Evolutionary conservation across 257 asterid species (phyloP), one percentile per base, ranked within the genome.

Genomic region (Rauvolfia tetraphylla): DNA sequence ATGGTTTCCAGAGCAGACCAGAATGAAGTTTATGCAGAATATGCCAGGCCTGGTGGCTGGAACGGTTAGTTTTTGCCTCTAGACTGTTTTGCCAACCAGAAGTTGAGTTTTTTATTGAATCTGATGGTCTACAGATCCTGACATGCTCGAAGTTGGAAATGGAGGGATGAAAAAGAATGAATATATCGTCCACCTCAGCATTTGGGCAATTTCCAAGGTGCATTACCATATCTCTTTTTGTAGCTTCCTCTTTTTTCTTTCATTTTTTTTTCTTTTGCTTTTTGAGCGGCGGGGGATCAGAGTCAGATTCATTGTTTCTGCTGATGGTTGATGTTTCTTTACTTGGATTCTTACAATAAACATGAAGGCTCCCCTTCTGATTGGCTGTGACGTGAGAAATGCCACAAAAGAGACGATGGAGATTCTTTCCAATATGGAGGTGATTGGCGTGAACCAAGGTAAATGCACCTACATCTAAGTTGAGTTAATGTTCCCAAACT

Each of bases 41-140:
- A 71, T 72, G 97, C 97, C 10, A 87, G 91, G 80, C 97, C 97
- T 2, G 98, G 98, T 71, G 97, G 98, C 79, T 93, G 98, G 98
- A 93, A 93, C 53, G 98, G 36, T n/a, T n/a, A n/a, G n/a, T n/a
- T n/a, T n/a, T n/a, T n/a, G n/a, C n/a, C n/a, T n/a, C n/a, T n/a
- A 25, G 31, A 58, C 57, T 59, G 23, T 27, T 20, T 10, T 22
- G 18, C 62, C 31, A 29, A 4, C 29, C 56, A 72, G 72, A 67
- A 71, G 71, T 68, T 31, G 18, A 11, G 70, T 15, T 4, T 14
- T 6, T 23, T 23, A 39, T 10, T 65, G 31, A 48, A 49, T 65
- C 59, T 46, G 7, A n/a, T 27, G 17, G 22, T 38, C 1, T 38
- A 72, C 85, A 93, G 98, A 93, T 81, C 97, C 98, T 3, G 97